Conservation (phyloP, 2,329 filamentous ascomycete species). For the Alternaria brassicicola region DNA sequence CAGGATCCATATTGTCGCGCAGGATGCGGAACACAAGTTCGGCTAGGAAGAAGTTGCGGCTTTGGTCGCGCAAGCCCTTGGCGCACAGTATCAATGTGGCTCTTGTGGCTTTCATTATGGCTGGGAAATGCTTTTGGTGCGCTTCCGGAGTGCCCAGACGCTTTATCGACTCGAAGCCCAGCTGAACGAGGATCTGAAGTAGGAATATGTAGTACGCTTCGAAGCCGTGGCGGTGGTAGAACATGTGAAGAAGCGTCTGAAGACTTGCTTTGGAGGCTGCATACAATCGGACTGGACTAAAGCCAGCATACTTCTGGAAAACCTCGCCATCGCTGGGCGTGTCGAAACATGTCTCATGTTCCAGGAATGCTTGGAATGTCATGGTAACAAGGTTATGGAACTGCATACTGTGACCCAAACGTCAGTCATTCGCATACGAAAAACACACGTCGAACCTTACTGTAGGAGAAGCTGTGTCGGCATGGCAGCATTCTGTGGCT, state of each 20-base stretch:
- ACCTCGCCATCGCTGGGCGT: not conserved
- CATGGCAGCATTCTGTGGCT: constrained; percentile 4
- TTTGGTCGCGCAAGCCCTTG: constrained; percentile 14
- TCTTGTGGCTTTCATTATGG: constrained; percentile 9
- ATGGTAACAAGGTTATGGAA: constrained; percentile 11
- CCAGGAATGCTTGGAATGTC: constrained; percentile 6
- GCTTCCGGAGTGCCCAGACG: not conserved
- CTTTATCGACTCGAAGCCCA: constrained; percentile 5
- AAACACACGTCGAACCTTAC: not conserved
- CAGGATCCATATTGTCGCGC: constrained; percentile 9
- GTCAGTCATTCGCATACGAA: not conserved
- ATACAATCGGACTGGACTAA: not conserved
- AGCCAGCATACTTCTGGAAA: not conserved
- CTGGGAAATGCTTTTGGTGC: not conserved
- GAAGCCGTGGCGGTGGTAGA: constrained; percentile 9
- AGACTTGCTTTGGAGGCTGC: constrained; percentile 6
- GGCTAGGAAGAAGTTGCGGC: constrained; percentile 8
- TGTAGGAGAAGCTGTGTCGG: constrained; percentile 11
- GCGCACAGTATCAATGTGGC: constrained; percentile 13
- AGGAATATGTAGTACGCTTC: constrained; percentile 6
- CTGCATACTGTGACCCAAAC: constrained; percentile 1
- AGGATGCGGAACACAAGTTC: constrained; percentile 12
- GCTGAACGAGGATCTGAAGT: constrained; percentile 8
- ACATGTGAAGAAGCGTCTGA: constrained; percentile 6
- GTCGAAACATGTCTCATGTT: not conserved